These are phyloP conservation scores for Platanthera guangdongensis DNA, from an alignment of 106 monocot genomes.

Conservation along the genomic window DNA sequence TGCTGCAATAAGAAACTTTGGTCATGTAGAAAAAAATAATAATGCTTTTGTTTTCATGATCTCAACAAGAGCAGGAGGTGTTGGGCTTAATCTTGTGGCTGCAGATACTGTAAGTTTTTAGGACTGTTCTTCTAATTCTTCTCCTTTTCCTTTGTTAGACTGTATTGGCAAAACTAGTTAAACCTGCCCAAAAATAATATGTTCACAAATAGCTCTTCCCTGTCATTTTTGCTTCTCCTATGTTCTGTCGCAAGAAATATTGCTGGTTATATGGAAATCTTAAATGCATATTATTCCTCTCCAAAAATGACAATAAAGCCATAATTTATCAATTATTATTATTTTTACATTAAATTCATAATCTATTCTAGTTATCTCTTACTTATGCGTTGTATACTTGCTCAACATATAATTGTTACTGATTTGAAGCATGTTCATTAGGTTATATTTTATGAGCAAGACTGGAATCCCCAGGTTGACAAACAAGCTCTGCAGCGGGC, in stretches of 20 bases:
- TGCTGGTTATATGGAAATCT: no score
- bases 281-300: no score
- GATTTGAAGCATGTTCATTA: slow-evolving; percentile 19
- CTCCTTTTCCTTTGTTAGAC: background rate
- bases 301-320: background rate
- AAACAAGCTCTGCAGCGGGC: slow-evolving; percentile 95
- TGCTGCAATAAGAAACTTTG: slow-evolving; percentile 94
- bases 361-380: background rate
- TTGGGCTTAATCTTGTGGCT: slow-evolving; percentile 96
- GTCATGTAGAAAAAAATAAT: slow-evolving; percentile 21
- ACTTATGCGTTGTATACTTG: background rate
- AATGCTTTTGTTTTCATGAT: slow-evolving; percentile 93
- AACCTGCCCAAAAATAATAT: background rate
- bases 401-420: background rate
- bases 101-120: slow-evolving; percentile 81
- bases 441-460: slow-evolving; percentile 99
- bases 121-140: background rate
- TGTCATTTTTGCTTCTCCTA: background rate
- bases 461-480: slow-evolving; percentile 99
- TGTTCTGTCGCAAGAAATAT: background rate
- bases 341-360: slow-evolving; percentile 1
- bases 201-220: background rate
- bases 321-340: background rate
- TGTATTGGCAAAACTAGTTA: background rate
- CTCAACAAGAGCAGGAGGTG: slow-evolving; percentile 97